These are phyloP conservation scores for Marchantia paleacea DNA, from an alignment of 225 moss, liverwort and hornwort genomes.

Conservation along the genomic window DNA sequence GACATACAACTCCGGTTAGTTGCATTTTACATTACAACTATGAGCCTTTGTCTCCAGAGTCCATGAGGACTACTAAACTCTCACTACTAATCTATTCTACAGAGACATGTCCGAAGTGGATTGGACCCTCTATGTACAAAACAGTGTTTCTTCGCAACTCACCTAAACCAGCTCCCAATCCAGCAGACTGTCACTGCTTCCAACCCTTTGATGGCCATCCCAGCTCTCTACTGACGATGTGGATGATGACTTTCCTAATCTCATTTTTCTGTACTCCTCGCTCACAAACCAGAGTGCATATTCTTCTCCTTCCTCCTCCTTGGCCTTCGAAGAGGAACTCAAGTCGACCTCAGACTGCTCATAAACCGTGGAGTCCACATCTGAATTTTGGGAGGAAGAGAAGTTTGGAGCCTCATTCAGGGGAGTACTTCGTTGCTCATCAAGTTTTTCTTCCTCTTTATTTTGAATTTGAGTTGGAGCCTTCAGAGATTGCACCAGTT, in stretches of 20 bases:
- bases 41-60: background rate
- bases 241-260: slow-evolving; percentile 31
- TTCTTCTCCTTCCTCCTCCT: slow-evolving; percentile 30
- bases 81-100: background rate
- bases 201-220: slow-evolving; percentile 27
- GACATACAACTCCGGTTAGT: background rate
- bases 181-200: slow-evolving; percentile 34
- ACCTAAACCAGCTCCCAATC: slow-evolving; percentile 43
- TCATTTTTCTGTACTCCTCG: slow-evolving; percentile 34
- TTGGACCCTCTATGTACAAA: background rate
- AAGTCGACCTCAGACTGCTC: background rate
- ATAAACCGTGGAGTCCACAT: background rate
- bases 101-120: background rate
- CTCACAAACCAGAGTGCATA: slow-evolving; percentile 40
- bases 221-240: slow-evolving; percentile 28
- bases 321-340: slow-evolving; percentile 4
- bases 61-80: background rate
- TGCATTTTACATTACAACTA: background rate
- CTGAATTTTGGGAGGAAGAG: background rate
- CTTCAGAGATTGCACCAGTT: background rate
- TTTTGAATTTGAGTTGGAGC: background rate
- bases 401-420: background rate
- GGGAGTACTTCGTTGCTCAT: background rate
- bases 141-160: background rate
- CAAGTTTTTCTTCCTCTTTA: background rate